These are phyloP conservation scores for Penicillium ucsense DNA, from an alignment of 495 filamentous ascomycete genomes.

Conservation along the genomic window DNA sequence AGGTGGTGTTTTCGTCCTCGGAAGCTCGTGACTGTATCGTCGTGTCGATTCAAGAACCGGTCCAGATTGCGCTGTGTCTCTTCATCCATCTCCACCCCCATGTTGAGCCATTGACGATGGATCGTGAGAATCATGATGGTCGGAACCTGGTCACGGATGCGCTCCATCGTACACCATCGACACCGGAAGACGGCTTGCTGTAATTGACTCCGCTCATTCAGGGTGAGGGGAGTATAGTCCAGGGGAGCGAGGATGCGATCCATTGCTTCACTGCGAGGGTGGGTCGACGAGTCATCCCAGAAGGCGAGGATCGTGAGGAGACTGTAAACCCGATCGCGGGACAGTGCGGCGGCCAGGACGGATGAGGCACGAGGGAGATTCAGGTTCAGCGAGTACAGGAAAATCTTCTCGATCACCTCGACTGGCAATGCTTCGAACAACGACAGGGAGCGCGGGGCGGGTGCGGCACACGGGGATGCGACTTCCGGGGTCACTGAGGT, in stretches of 20 bases:
- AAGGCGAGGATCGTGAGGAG: conserved; percentile 32
- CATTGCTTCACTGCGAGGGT: conserved; percentile 9
- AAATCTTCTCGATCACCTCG: conserved; percentile 46
- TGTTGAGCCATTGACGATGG: conserved; percentile 24
- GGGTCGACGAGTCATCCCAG: conserved; percentile 19
- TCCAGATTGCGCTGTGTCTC: conserved; percentile 12
- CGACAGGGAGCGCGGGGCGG: conserved; percentile 19
- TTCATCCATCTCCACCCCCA: conserved; percentile 15
- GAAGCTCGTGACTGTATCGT: conserved; percentile 6
- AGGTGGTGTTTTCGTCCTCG: conserved; percentile 6
- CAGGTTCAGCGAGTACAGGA: conserved; percentile 39
- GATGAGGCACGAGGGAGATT: conserved; percentile 38
- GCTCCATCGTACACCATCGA: conserved; percentile 29
- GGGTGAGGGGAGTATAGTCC: conserved; percentile 17
- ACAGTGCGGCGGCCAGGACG: conserved; percentile 25
- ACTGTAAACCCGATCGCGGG: conserved; percentile 32
- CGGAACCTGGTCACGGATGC: conserved; percentile 23
- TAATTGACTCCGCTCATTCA: conserved; percentile 15
- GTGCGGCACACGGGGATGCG: neutral
- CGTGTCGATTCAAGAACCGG: conserved; percentile 14
- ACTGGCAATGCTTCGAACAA: conserved; percentile 41
- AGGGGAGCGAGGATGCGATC: conserved; percentile 22
- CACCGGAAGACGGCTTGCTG: conserved; percentile 25
- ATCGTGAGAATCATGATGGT: conserved; percentile 24
- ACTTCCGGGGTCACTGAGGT: neutral